A percentile compares a stretch with the other conserved stretches of the same genome.
phyloP scores from a whole-genome alignment of 192 early-diverging fungal genomes.

The Geranomyces michiganensis region DNA sequence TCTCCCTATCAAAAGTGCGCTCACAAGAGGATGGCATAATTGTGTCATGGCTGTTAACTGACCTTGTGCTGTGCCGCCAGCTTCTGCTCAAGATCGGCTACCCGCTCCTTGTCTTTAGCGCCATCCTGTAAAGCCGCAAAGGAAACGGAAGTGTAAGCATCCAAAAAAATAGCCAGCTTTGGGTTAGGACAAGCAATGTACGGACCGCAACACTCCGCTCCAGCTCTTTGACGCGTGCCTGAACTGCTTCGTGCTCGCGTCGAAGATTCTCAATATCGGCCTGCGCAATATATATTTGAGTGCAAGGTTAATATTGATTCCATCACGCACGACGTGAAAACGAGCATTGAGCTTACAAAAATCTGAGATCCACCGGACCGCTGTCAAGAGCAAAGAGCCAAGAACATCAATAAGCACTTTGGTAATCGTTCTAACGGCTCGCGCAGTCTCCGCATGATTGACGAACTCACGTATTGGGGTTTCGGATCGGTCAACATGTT shows the following conservation, averaged over 20 bases:
- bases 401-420: not conserved
- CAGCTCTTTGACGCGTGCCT: slow-evolving; percentile 35
- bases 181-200: not conserved
- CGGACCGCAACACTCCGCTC: slow-evolving; percentile 24
- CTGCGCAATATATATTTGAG: not conserved
- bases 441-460: too few species aligned
- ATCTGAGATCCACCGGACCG: too few species aligned
- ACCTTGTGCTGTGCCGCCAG: slow-evolving; percentile 30
- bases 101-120: slow-evolving; percentile 20
- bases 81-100: slow-evolving; percentile 29
- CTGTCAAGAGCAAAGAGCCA: not conserved
- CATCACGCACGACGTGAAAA: too few species aligned
- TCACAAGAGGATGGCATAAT: slow-evolving; percentile 20
- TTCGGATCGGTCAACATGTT: slow-evolving; percentile 57
- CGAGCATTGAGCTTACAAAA: too few species aligned
- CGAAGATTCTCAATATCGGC: slow-evolving; percentile 32
- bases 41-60: too few species aligned
- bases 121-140: slow-evolving; percentile 12
- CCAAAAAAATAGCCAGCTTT: too few species aligned
- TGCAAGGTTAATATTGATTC: too few species aligned
- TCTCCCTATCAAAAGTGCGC: slow-evolving; percentile 23
- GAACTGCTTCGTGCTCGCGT: slow-evolving; percentile 40
- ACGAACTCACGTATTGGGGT: slow-evolving; percentile 17
- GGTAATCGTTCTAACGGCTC: too few species aligned
- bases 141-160: not conserved